Base-by-base conservation (phyloP, 78 protist genomes). In the Speleostelium caveatum region DNA sequence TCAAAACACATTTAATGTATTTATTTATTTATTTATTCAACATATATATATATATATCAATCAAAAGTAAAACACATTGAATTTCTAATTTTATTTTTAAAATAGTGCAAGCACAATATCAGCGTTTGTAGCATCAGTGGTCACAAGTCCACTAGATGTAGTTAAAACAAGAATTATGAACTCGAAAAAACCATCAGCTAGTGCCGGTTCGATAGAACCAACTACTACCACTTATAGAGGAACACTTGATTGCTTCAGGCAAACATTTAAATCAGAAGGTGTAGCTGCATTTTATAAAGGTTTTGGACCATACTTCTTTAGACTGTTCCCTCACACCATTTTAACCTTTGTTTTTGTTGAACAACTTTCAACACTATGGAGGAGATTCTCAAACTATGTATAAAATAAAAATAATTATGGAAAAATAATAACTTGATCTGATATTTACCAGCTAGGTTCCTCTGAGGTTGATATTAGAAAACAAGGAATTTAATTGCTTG, bases 291-390 rank as follows among this genome's bases (percentile, higher is more conserved):
- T 96, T 65, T 96, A 75, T 62, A 94, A 92, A 67, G 97, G 97
- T 10, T 95, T 95, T 53, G 60, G 78, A 33, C 96, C 97, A 30
- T 93, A 87, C 90, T 95, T 79, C 35, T 39, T 88, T 33, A 80
- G 97, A 73, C 24, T 93, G 26, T 96, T 93, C 22, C 96, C 96
- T 22, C 97, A 95, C 17, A 94, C 97, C 1, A 93, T 95, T 32
- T 36, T 95, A 56, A 94, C 96, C 8, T 87, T 94, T 32, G 26
- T 94, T 2, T 71, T 91, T 49, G 73, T 94, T 16, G 96, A 94
- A 75, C 91, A 87, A 66, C n/a, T 94, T 0, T 38, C 63, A 14
- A 41, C 14, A 28, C n/a, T 78, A 12, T 79, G 88, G 88, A 79
- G 45, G 33, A 79, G 67, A 67, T 16, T 58, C 39, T 21, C 21